phyloP scores from a whole-genome alignment of 2,329 filamentous ascomycete species.

The Aspergillus awamori region DNA sequence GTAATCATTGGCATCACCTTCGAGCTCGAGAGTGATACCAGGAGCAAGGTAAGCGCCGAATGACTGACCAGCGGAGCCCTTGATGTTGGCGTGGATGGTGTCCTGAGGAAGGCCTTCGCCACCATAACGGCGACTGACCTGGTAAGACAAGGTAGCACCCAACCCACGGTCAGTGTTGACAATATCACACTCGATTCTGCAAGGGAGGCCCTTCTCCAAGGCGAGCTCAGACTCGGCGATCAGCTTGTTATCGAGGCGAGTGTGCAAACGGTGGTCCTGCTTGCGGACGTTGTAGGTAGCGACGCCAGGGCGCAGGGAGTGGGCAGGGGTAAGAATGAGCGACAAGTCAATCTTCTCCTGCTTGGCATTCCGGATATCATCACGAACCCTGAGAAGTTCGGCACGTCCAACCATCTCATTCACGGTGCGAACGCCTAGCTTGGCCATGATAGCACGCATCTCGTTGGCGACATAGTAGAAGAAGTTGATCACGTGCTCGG shows the following conservation, averaged over 20 bases:
- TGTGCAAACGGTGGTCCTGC: conserved; percentile 92
- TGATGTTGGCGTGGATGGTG: conserved; percentile 94
- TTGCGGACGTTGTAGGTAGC: conserved; percentile 98
- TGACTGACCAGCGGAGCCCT: conserved; percentile 93
- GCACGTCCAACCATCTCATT: conserved; percentile 98
- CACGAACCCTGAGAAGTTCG: conserved; percentile 81
- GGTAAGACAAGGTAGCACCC: conserved; percentile 92
- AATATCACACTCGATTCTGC: conserved; percentile 91
- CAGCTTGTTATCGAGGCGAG: conserved; percentile 93
- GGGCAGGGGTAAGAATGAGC: conserved; percentile 90
- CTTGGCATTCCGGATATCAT: conserved; percentile 85
- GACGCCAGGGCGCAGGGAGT: conserved; percentile 89
- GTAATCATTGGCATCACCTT: conserved; percentile 95
- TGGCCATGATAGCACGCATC: conserved; percentile 94
- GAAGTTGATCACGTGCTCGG: conserved; percentile 98
- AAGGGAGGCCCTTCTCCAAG: conserved; percentile 89
- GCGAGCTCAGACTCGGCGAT: conserved; percentile 94
- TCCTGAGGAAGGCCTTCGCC: conserved; percentile 87
- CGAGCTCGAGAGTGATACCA: conserved; percentile 90
- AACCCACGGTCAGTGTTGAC: conserved; percentile 95
- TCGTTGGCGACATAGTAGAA: conserved; percentile 98
- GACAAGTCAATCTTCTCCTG: conserved; percentile 92
- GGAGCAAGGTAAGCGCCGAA: conserved; percentile 94
- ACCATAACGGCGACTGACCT: conserved; percentile 89
- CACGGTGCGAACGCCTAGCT: conserved; percentile 89